A percentile compares a stretch with the other conserved stretches of the same genome.
Conservation (phyloP, 805 yeast species). For the Barnettozyma californica region DNA sequence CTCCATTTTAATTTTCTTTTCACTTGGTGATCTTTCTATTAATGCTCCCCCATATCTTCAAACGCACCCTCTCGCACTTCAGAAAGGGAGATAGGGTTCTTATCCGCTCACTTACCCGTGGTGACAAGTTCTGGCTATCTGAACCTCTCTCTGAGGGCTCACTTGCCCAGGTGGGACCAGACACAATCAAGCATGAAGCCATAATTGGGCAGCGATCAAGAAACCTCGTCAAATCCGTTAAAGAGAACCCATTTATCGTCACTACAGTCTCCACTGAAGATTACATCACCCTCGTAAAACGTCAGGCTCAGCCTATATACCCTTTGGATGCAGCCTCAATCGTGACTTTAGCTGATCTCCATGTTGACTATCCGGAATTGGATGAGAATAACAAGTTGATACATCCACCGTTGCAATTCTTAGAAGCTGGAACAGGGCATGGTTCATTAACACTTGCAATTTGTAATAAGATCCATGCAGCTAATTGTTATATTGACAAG, state of each 20-base stretch:
- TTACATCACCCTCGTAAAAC: constrained; percentile 33
- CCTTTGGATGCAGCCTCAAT: constrained; percentile 44
- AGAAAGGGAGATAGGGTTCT: constrained; percentile 17
- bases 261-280: constrained; percentile 42
- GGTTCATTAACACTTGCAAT: constrained; percentile 45
- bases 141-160: constrained; percentile 21
- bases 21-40: not conserved
- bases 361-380: constrained; percentile 35
- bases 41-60: not conserved
- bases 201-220: constrained; percentile 36
- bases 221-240: constrained; percentile 25
- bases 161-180: constrained; percentile 19
- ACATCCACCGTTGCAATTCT: constrained; percentile 32
- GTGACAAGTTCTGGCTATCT: constrained; percentile 22
- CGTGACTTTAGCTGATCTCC: constrained; percentile 41
- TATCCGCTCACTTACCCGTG: constrained; percentile 16
- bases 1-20: not conserved
- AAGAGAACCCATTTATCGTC: constrained; percentile 28
- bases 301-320: constrained; percentile 49
- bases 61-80: constrained; percentile 10
- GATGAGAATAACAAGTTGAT: constrained; percentile 7
- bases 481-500: constrained; percentile 32
- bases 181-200: constrained; percentile 31
- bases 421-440: constrained; percentile 54
- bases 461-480: constrained; percentile 37